A percentile compares a stretch with the other conserved stretches of the same genome.
Conservation (phyloP, 352 stramenopile species). For the Stramenopiles sp. region DNA sequence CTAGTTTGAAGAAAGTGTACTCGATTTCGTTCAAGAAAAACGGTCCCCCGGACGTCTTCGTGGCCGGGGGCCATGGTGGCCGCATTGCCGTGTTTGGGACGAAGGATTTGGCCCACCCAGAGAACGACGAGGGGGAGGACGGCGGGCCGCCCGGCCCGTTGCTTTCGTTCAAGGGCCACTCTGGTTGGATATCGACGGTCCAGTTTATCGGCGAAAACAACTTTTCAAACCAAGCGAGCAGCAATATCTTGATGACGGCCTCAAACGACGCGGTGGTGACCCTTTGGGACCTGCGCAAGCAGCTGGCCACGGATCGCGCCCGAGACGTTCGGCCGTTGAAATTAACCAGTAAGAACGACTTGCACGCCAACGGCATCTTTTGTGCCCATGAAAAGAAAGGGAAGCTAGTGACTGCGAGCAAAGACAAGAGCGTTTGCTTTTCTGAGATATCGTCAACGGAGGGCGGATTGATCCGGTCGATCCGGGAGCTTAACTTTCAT, state of each 20-base stretch:
- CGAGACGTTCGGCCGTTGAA: background rate
- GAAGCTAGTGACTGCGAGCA: background rate
- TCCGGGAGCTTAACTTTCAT: background rate
- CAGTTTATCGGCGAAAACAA: background rate
- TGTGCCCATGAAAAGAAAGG: background rate
- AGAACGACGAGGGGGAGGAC: background rate
- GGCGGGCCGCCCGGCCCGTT: background rate
- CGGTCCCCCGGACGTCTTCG: background rate
- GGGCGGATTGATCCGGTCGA: background rate
- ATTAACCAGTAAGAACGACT: background rate
- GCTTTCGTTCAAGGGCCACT: background rate
- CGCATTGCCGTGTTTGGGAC: background rate
- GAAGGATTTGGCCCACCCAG: background rate
- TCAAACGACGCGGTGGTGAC: background rate
- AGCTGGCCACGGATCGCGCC: background rate
- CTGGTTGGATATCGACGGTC: conserved; percentile 7
- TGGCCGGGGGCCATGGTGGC: background rate
- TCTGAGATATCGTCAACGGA: background rate
- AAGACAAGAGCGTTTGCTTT: conserved; percentile 8
- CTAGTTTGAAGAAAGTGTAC: conserved; percentile 7
- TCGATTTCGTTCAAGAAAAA: conserved; percentile 1
- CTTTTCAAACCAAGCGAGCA: background rate
- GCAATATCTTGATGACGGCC: conserved; percentile 2
- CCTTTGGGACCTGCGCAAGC: background rate
- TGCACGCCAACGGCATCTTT: conserved; percentile 2